phyloP scores from a whole-genome alignment of 352 stramenopile species.

The Phytopythium sindhum region DNA sequence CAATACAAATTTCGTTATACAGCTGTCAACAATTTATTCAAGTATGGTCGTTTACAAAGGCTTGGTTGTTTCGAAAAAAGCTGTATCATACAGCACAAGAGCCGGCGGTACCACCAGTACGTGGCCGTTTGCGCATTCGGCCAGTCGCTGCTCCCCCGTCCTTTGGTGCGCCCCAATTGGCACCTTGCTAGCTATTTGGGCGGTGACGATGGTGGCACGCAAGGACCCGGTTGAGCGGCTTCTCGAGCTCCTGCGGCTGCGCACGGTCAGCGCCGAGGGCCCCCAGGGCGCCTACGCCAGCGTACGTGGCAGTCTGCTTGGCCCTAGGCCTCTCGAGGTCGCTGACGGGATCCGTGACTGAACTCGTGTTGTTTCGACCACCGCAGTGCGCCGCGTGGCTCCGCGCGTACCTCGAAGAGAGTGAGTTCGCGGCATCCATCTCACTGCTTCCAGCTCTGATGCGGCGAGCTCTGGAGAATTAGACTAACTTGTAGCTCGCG shows the following conservation, averaged over 20 bases:
- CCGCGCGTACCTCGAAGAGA: constrained; percentile 40
- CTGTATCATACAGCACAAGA: background rate
- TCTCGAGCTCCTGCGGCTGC: constrained; percentile 73
- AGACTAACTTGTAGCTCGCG: background rate
- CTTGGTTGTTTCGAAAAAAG: background rate
- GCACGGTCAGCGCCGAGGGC: constrained; percentile 71
- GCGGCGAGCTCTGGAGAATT: background rate
- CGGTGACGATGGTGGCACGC: background rate
- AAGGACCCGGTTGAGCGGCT: constrained; percentile 47
- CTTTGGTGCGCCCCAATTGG: background rate
- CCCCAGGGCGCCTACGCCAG: constrained; percentile 50
- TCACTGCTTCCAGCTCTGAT: background rate
- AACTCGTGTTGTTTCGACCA: background rate
- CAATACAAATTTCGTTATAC: background rate
- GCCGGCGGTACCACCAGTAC: background rate
- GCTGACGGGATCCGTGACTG: no score
- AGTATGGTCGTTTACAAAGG: background rate
- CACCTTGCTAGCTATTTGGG: background rate
- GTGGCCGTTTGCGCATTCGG: background rate
- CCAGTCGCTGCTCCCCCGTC: background rate
- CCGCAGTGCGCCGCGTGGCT: constrained; percentile 64
- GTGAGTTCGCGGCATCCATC: constrained; percentile 25
- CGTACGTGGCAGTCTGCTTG: constrained; percentile 26
- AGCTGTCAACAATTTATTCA: background rate
- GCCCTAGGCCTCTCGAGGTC: no score